phyloP scores from a whole-genome alignment of 257 asterid genomes.

The Verbena officinalis region DNA sequence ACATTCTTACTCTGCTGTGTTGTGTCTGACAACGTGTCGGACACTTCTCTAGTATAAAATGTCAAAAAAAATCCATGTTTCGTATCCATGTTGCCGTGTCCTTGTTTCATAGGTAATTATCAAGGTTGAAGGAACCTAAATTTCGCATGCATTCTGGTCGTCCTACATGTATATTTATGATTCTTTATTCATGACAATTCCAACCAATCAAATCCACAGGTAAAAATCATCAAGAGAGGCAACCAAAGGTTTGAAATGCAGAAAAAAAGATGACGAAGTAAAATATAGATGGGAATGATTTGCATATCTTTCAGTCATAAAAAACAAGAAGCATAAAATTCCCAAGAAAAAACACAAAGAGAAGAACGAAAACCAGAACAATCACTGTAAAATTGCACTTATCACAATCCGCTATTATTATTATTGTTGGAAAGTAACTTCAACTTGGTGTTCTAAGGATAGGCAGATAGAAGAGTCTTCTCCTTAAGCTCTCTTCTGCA shows the following conservation, averaged over 20 bases:
- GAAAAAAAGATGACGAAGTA: background rate
- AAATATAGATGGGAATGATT: background rate
- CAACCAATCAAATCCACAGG: background rate
- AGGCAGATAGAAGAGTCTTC: slow-evolving; percentile 24
- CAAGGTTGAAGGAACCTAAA: no score
- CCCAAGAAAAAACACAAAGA: background rate
- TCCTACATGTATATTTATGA: background rate
- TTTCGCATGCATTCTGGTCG: no score
- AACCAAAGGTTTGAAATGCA: background rate
- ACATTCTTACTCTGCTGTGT: no score
- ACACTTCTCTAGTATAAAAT: no score
- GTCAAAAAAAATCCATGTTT: no score
- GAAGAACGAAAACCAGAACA: background rate
- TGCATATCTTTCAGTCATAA: background rate
- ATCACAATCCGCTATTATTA: slow-evolving; percentile 23
- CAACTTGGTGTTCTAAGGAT: slow-evolving; percentile 4
- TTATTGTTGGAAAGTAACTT: slow-evolving; percentile 19
- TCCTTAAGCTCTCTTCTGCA: slow-evolving; percentile 72
- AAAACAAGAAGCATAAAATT: background rate
- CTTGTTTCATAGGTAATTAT: no score
- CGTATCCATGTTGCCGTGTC: no score
- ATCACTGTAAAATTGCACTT: slow-evolving; percentile 6
- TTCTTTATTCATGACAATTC: background rate
- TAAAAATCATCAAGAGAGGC: background rate
- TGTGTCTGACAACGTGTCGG: no score